Conservation (phyloP, 352 stramenopile genomes). For the Phytophthora lateralis region DNA sequence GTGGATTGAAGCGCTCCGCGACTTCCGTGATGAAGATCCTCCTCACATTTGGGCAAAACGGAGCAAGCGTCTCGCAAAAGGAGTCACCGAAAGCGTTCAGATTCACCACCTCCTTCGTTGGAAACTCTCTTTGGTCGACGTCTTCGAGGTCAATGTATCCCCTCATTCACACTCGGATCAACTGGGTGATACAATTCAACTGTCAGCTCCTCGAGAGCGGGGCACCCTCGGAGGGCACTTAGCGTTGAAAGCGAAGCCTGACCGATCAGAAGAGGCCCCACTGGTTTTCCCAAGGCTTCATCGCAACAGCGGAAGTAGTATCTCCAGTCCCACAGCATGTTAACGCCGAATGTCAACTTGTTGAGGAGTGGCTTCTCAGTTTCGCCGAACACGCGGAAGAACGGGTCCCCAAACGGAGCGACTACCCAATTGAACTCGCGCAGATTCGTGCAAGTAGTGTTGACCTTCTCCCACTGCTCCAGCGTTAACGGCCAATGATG, state of each 20-base stretch:
- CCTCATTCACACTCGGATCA: not conserved
- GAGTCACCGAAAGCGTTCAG: constrained; percentile 33
- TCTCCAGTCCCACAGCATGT: constrained; percentile 44
- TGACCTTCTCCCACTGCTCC: constrained; percentile 34
- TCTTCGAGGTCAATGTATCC: constrained; percentile 2
- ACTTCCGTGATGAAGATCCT: constrained; percentile 33
- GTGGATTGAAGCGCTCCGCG: constrained; percentile 34
- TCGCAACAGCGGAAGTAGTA: constrained; percentile 28
- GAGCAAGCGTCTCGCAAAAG: constrained; percentile 25
- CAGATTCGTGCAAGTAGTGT: constrained; percentile 28
- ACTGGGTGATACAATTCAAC: constrained; percentile 40
- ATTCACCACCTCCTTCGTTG: constrained; percentile 32
- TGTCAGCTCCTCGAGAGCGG: constrained; percentile 28
- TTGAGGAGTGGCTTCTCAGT: constrained; percentile 35
- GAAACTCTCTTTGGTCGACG: constrained; percentile 17
- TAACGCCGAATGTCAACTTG: constrained; percentile 34
- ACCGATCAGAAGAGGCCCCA: no score
- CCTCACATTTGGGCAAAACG: constrained; percentile 26
- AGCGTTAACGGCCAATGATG: constrained; percentile 28
- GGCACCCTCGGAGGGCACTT: constrained; percentile 36
- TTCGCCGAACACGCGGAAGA: constrained; percentile 42
- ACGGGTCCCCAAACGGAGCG: constrained; percentile 36
- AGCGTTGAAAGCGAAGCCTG: constrained; percentile 23
- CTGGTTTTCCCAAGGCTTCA: not conserved
- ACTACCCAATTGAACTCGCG: constrained; percentile 43